Percentiles rank a stretch among this genome's conserved stretches.
phyloP scores from a whole-genome alignment of 169 alveolate species.

The Cryptosporidium sp. region DNA sequence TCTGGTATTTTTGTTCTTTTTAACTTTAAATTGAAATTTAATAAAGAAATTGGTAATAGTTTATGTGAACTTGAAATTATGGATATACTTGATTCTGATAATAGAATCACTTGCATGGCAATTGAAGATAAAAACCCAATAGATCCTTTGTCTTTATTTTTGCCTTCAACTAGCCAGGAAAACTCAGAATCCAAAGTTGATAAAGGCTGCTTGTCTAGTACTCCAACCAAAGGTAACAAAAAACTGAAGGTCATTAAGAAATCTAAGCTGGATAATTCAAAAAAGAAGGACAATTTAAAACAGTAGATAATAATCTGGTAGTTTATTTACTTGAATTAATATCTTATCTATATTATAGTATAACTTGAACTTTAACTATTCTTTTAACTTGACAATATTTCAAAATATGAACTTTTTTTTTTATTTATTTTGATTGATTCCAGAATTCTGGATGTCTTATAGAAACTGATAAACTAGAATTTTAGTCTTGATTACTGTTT shows the following conservation, averaged over 20 bases:
- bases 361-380: too few relatives aligned
- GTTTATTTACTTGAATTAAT: not conserved
- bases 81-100: slow-evolving; percentile 13
- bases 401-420: too few relatives aligned
- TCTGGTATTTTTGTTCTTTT: slow-evolving; percentile 41
- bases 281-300: not conserved
- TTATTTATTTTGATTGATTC: too few relatives aligned
- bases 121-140: slow-evolving; percentile 3
- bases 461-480: too few relatives aligned
- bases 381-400: too few relatives aligned
- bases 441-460: too few relatives aligned
- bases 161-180: not conserved
- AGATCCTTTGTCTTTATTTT: slow-evolving; percentile 1
- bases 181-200: not conserved
- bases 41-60: not conserved
- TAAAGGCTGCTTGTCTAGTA: not conserved
- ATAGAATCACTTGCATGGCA: slow-evolving; percentile 40
- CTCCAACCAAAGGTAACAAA: not conserved
- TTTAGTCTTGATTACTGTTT: not conserved
- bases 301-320: not conserved
- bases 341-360: not conserved
- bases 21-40: not conserved
- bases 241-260: not conserved
- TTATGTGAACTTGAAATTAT: not conserved
- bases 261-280: not conserved